These are phyloP conservation scores for Gamarada debralockiae DNA, from an alignment of 495 filamentous ascomycete genomes.

Conservation along the genomic window DNA sequence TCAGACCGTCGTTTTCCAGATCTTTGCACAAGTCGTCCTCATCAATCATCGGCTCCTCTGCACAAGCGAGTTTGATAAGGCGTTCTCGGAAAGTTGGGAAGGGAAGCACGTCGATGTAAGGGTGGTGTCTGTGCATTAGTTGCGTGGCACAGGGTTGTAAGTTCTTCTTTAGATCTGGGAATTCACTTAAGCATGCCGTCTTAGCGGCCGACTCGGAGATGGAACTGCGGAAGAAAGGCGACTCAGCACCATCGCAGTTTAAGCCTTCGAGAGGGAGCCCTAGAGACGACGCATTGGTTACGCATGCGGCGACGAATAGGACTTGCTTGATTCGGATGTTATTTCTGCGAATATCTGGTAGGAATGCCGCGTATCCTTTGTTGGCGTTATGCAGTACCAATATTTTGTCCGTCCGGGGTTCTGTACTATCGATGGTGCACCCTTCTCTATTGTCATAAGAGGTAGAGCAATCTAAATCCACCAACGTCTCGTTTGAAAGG, in stretches of 20 bases:
- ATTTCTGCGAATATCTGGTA: constrained; percentile 3
- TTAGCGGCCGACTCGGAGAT: background rate
- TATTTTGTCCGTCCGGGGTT: constrained; percentile 3
- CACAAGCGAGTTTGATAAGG: background rate
- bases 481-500: background rate
- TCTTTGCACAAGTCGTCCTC: constrained; percentile 23
- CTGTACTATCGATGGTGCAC: background rate
- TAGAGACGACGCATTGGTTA: constrained; percentile 1
- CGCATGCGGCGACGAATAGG: constrained; percentile 4
- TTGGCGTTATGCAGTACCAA: background rate
- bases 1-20: constrained; percentile 20
- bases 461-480: background rate
- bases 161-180: constrained; percentile 1
- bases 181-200: background rate
- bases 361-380: background rate
- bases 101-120: constrained; percentile 11
- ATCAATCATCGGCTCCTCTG: constrained; percentile 16
- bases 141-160: constrained; percentile 5
- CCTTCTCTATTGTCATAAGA: background rate
- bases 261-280: background rate
- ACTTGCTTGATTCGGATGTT: constrained; percentile 10
- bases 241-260: background rate
- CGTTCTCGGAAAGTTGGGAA: constrained; percentile 12
- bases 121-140: constrained; percentile 1
- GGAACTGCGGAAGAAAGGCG: constrained; percentile 5